Evolutionary conservation across 1,139 yeast genomes (phyloP).

Genomic region (Pichia sp.): DNA sequence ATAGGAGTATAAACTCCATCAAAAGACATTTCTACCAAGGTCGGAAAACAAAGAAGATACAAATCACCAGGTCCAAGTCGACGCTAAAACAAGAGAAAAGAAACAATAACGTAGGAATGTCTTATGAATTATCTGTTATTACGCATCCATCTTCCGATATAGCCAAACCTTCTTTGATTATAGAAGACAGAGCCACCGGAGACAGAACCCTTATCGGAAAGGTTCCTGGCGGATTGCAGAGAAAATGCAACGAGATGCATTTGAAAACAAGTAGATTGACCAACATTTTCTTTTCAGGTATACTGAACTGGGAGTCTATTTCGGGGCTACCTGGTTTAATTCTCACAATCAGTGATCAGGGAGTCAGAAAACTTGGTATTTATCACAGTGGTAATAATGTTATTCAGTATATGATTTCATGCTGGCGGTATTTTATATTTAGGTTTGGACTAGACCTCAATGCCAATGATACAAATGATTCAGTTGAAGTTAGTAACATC

Average conservation of each 20-base stretch:
- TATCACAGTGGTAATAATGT: slow-evolving; percentile 36
- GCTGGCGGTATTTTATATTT: slow-evolving; percentile 89
- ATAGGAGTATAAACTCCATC: not conserved
- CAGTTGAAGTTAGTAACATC: slow-evolving; percentile 44
- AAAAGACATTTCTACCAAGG: not conserved
- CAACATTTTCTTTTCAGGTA: slow-evolving; percentile 70
- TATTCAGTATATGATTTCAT: slow-evolving; percentile 49
- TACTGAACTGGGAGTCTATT: slow-evolving; percentile 58
- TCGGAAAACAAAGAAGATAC: too few species aligned
- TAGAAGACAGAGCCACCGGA: slow-evolving; percentile 35
- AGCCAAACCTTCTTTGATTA: slow-evolving; percentile 20
- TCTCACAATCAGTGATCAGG: slow-evolving; percentile 78
- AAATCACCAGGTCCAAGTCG: not conserved
- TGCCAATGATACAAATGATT: slow-evolving; percentile 28
- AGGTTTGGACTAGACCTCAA: slow-evolving; percentile 60
- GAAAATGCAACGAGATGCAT: slow-evolving; percentile 51
- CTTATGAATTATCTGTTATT: slow-evolving; percentile 20
- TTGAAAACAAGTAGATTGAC: slow-evolving; percentile 46
- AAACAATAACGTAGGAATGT: slow-evolving; percentile 17
- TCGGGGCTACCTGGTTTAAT: slow-evolving; percentile 91
- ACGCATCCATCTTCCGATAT: slow-evolving; percentile 27
- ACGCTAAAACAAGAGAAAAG: not conserved
- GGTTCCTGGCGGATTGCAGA: slow-evolving; percentile 79
- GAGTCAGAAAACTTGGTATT: slow-evolving; percentile 40
- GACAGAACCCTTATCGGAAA: slow-evolving; percentile 69